phyloP scores from a whole-genome alignment of 148 eudicot genomes.

The Euryodendron excelsum region DNA sequence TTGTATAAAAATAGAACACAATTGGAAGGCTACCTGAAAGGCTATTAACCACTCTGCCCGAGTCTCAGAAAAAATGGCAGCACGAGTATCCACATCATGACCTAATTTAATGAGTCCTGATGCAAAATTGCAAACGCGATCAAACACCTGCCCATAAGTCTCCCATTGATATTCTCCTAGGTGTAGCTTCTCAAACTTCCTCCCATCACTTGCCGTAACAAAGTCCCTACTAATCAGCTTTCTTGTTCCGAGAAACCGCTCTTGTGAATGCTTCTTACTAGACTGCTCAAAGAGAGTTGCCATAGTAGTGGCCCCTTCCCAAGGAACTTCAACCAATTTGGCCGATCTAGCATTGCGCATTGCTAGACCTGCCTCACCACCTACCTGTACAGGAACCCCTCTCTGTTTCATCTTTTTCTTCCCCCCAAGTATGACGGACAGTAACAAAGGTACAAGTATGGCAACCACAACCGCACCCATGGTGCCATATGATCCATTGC shows the following conservation, averaged over 20 bases:
- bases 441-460: slow-evolving; percentile 48
- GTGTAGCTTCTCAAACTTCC: slow-evolving; percentile 92
- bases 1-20: not conserved
- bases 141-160: slow-evolving; percentile 67
- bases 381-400: slow-evolving; percentile 66
- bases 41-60: slow-evolving; percentile 95
- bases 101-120: slow-evolving; percentile 88
- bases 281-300: slow-evolving; percentile 93
- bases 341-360: slow-evolving; percentile 67
- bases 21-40: slow-evolving; percentile 53
- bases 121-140: slow-evolving; percentile 74
- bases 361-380: slow-evolving; percentile 73
- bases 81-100: slow-evolving; percentile 79
- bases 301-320: slow-evolving; percentile 85
- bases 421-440: slow-evolving; percentile 48
- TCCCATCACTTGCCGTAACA: slow-evolving; percentile 73
- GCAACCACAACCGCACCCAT: slow-evolving; percentile 48
- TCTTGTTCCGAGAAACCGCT: slow-evolving; percentile 73
- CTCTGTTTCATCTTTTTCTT: slow-evolving; percentile 70
- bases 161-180: slow-evolving; percentile 90
- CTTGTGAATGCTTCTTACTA: slow-evolving; percentile 57
- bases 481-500: slow-evolving; percentile 50
- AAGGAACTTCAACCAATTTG: slow-evolving; percentile 71
- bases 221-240: slow-evolving; percentile 53
- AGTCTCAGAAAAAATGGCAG: slow-evolving; percentile 88